These are phyloP conservation scores for Earliella scabrosa DNA, from an alignment of 1,284 basidiomycete genomes.

Conservation along the genomic window DNA sequence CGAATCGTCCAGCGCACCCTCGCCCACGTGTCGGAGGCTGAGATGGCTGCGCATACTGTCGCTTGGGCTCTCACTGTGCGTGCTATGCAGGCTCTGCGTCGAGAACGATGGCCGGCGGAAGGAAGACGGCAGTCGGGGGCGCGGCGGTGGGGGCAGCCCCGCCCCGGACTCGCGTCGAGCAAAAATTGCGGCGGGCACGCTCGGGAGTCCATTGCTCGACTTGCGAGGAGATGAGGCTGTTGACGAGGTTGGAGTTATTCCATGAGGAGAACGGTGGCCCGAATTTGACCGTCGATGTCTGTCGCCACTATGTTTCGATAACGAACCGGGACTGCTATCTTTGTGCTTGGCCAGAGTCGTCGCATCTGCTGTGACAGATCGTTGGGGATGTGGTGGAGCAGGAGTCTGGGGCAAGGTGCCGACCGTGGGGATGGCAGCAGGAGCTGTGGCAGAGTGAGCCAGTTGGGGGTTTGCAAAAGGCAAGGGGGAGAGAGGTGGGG, in stretches of 20 bases:
- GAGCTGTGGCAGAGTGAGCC: conserved; percentile 47
- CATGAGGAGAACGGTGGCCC: conserved; percentile 29
- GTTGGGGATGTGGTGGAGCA: conserved; percentile 8
- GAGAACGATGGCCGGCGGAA: conserved; percentile 31
- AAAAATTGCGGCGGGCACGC: conserved; percentile 36
- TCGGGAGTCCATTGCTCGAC: conserved; percentile 46
- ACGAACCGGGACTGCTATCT: conserved; percentile 24
- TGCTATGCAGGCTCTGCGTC: conserved; percentile 29
- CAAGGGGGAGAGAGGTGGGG: conserved; percentile 29
- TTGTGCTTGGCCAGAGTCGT: conserved; percentile 3
- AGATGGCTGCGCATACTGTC: conserved; percentile 26
- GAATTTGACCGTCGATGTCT: conserved; percentile 18
- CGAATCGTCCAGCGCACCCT: conserved; percentile 77
- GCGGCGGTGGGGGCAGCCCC: conserved; percentile 22
- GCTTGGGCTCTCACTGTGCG: conserved; percentile 26
- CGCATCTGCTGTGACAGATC: conserved; percentile 28
- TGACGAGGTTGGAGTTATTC: conserved; percentile 49
- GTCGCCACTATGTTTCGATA: conserved; percentile 23
- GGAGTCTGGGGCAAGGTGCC: conserved; percentile 1
- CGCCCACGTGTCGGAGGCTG: conserved; percentile 63
- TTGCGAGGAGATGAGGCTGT: conserved; percentile 63
- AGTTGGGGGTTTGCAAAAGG: conserved; percentile 29
- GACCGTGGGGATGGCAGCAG: conserved; percentile 42
- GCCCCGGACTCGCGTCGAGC: conserved; percentile 29
- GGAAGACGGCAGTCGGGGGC: conserved; percentile 28